Base-by-base conservation (phyloP, 1,284 basidiomycete genomes). In the Prillingera fragicola region DNA sequence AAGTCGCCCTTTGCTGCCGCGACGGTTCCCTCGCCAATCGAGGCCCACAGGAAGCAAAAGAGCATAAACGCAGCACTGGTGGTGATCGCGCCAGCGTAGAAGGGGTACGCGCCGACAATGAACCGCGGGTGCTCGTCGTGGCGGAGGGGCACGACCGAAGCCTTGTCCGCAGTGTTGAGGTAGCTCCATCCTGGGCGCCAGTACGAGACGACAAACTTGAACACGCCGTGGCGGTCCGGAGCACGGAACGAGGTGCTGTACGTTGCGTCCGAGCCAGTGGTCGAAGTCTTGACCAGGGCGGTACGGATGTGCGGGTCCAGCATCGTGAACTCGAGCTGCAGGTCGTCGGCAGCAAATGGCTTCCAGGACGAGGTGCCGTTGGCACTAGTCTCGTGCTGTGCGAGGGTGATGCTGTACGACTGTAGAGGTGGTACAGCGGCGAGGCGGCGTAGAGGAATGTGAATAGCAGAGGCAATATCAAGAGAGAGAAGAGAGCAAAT, bases 251-350 rank as follows among this genome's bases (percentile, higher is more conserved):
- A 79, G 4, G 83, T 78, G 9, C 78, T 76, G 73, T 91, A 96
- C 52, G 78, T 78, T 23, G 67, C 60, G 2, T 45, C 50, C 15
- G 38, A 32, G 12, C 34, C 40, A 17, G 59, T 44, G n/a, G 53
- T 38, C 24, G 52, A 29, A 7, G 34, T 29, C 9, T 83, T 76
- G 9, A 67, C 73, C 8, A 95, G 75, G 4, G 81, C 71, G 8
- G 82, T 87, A 24, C 90, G 85, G 50, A 94, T 74, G 68, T 92
- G 87, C 1, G 91, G 94, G 70, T 98, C 95, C 32, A 98, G 81
- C 94, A 98, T 98, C 22, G 87, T 90, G 67, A 97, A 95, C 57
- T 94, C 90, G 41, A 98, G 78, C 63, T 97, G 94, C 15, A 97
- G 61, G 67, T 95, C 74, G 42, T 85, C 65, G 22, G 75, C 78